Evolutionary conservation across 2,329 filamentous ascomycete species (phyloP).

Genomic region (Sphaerulina musiva): DNA sequence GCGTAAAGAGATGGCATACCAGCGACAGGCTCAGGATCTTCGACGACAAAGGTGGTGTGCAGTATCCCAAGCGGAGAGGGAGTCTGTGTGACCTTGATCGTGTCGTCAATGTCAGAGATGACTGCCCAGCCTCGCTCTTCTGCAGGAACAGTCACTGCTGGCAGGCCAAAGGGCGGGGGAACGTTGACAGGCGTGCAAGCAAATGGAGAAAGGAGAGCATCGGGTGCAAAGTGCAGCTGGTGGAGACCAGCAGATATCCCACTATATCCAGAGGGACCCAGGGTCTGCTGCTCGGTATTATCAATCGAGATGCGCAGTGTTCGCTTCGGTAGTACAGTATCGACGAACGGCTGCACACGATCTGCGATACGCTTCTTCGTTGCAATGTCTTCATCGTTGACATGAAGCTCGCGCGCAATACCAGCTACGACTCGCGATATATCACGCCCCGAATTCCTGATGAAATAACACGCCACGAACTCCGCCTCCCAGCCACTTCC

Average conservation of each 20-base stretch:
- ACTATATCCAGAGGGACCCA: conserved; percentile 31
- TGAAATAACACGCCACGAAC: conserved; percentile 76
- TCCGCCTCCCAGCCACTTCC: conserved; percentile 64
- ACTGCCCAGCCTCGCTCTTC: conserved; percentile 75
- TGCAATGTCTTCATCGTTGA: conserved; percentile 46
- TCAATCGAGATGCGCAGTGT: conserved; percentile 60
- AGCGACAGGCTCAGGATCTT: conserved; percentile 56
- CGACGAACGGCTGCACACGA: conserved; percentile 70
- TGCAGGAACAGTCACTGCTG: conserved; percentile 68
- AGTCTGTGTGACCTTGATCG: conserved; percentile 85
- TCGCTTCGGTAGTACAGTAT: conserved; percentile 65
- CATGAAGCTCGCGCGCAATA: conserved; percentile 62
- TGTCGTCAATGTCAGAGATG: conserved; percentile 88
- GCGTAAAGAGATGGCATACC: conserved; percentile 84
- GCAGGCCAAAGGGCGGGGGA: conserved; percentile 34
- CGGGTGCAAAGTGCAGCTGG: conserved; percentile 26
- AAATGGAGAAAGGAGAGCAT: conserved; percentile 10
- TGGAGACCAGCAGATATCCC: conserved; percentile 31
- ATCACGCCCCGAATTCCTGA: conserved; percentile 60
- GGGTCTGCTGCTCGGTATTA: conserved; percentile 33
- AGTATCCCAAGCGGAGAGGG: conserved; percentile 74
- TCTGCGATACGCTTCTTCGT: conserved; percentile 59
- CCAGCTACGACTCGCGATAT: conserved; percentile 63
- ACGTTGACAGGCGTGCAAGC: conserved; percentile 22
- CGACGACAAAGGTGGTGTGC: conserved; percentile 72